Conservation (phyloP, 768 basidiomycete species). For the Pulveroboletus sp. region DNA sequence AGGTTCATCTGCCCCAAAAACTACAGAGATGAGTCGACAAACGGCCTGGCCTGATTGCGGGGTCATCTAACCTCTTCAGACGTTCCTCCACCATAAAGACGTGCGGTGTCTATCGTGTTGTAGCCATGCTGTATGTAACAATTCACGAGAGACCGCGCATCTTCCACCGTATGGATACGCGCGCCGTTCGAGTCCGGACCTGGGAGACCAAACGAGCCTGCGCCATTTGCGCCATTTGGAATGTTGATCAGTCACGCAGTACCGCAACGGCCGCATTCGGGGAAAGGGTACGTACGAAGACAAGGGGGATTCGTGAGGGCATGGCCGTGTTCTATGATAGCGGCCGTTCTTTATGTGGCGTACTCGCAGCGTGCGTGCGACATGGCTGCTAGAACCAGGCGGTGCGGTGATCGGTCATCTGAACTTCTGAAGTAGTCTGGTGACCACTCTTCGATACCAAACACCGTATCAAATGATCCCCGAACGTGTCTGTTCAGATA, state of each 20-base stretch:
- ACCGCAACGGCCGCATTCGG: neutral
- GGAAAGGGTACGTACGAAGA: constrained; percentile 10
- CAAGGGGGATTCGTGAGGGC: constrained; percentile 8
- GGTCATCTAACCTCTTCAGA: constrained; percentile 20
- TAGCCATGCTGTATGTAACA: constrained; percentile 15
- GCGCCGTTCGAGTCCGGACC: constrained; percentile 21
- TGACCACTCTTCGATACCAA: too few relatives aligned
- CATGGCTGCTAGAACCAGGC: too few relatives aligned
- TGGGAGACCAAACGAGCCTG: constrained; percentile 18
- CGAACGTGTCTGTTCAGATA: too few relatives aligned
- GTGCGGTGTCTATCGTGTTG: constrained; percentile 21
- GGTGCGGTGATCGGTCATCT: too few relatives aligned
- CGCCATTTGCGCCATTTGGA: constrained; percentile 11
- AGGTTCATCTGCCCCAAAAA: constrained; percentile 16
- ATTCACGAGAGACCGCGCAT: constrained; percentile 12
- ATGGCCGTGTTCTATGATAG: too few relatives aligned
- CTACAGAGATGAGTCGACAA: constrained; percentile 1
- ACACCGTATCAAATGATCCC: too few relatives aligned
- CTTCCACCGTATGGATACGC: constrained; percentile 15
- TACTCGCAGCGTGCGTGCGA: too few relatives aligned
- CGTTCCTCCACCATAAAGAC: constrained; percentile 19
- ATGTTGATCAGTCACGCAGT: too few relatives aligned
- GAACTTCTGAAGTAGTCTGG: too few relatives aligned
- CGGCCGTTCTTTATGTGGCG: too few relatives aligned
- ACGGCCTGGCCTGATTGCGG: neutral